Percentiles rank a stretch among this genome's conserved stretches.
Evolutionary conservation across 2,329 filamentous ascomycete species (phyloP).

Genomic region (Penicillium sp.): DNA sequence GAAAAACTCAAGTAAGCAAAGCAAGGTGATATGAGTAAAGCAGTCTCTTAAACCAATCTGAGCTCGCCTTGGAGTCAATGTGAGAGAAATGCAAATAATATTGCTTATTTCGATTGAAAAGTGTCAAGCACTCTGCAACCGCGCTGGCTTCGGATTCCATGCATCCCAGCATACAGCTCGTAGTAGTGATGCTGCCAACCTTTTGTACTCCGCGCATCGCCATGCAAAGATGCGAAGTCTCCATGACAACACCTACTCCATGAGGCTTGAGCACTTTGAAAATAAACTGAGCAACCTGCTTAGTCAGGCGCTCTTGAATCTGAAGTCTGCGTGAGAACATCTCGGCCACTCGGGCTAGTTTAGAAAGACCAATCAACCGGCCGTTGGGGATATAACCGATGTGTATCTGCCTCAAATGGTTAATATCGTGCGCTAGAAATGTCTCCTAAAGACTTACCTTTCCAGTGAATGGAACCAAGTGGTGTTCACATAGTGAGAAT

Average conservation of each 20-base stretch:
- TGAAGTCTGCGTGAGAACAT: conserved; percentile 95
- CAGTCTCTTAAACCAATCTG: not conserved
- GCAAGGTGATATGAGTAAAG: not conserved
- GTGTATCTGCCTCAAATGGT: conserved; percentile 73
- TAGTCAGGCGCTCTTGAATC: conserved; percentile 94
- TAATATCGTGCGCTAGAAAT: conserved; percentile 12
- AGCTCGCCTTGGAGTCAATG: not conserved
- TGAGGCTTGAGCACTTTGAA: conserved; percentile 92
- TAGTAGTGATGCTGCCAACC: conserved; percentile 85
- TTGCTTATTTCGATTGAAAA: not conserved
- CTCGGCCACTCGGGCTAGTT: conserved; percentile 92
- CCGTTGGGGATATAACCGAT: conserved; percentile 95
- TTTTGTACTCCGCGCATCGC: conserved; percentile 97
- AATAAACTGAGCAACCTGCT: conserved; percentile 94
- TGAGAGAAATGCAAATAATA: not conserved
- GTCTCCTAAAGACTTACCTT: conserved; percentile 66
- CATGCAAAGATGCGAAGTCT: conserved; percentile 96
- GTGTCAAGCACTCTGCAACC: not conserved
- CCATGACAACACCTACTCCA: conserved; percentile 96
- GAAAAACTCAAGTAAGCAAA: conserved; percentile 1
- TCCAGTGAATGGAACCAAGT: conserved; percentile 93
- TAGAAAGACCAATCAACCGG: conserved; percentile 92
- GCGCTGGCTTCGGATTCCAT: conserved; percentile 68
- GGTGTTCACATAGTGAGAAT: conserved; percentile 93
- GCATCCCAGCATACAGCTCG: conserved; percentile 97